Evolutionary conservation across 768 basidiomycete genomes (phyloP).

Genomic region (Russula dissimulans): DNA sequence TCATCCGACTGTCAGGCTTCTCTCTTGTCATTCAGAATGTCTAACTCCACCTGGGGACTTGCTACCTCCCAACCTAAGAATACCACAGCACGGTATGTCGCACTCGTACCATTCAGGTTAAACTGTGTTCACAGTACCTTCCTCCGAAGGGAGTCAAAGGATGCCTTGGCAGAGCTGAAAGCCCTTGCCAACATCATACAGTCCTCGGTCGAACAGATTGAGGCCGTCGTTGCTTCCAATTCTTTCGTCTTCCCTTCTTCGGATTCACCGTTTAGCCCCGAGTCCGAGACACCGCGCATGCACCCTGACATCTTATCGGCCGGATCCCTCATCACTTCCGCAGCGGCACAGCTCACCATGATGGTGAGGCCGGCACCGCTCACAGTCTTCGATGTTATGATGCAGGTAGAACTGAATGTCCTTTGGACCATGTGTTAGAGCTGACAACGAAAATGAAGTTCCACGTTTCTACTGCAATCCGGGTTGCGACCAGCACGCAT

Average conservation of each 20-base stretch:
- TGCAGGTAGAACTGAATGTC: background rate
- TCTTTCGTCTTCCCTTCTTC: background rate
- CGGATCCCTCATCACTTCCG: background rate
- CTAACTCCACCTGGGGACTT: too few species aligned
- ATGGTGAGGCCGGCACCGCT: background rate
- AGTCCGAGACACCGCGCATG: background rate
- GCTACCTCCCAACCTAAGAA: too few species aligned
- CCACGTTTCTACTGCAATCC: background rate
- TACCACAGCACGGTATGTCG: too few species aligned
- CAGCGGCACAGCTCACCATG: background rate
- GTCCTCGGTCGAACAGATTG: constrained; percentile 1
- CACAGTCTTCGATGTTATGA: background rate
- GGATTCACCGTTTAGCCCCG: background rate
- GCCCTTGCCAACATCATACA: constrained; percentile 3
- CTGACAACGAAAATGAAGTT: background rate
- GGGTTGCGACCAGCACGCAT: background rate
- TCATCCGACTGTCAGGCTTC: too few species aligned
- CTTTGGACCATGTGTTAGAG: background rate
- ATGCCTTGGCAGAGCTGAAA: background rate
- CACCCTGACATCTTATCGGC: background rate
- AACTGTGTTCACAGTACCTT: too few species aligned
- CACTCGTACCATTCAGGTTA: too few species aligned
- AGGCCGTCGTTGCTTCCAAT: background rate
- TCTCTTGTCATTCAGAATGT: too few species aligned
- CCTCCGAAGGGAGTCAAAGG: background rate